Percentiles rank a stretch among this genome's conserved stretches.
Conservation (phyloP, 2,329 filamentous ascomycete species). For the Colletotrichum brevisporum region DNA sequence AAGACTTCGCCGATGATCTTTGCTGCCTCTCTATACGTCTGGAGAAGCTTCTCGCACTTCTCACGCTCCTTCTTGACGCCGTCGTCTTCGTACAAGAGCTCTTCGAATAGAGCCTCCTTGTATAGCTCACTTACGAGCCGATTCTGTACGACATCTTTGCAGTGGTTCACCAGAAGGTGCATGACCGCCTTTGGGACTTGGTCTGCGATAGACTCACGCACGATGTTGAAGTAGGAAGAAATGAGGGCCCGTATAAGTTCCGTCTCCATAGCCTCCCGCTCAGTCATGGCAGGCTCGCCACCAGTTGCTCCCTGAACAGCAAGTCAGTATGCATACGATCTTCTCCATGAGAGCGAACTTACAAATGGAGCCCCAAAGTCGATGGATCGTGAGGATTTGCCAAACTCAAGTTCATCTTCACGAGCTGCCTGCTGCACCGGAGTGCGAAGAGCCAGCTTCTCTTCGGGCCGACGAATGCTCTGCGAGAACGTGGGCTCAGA, state of each 20-base stretch:
- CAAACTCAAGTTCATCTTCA: constrained; percentile 59
- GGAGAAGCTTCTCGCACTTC: constrained; percentile 96
- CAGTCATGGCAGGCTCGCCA: constrained; percentile 89
- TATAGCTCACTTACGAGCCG: constrained; percentile 95
- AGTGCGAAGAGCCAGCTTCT: constrained; percentile 68
- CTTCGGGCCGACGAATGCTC: constrained; percentile 81
- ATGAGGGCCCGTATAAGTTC: constrained; percentile 97
- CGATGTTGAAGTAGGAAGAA: constrained; percentile 99
- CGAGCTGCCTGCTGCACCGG: constrained; percentile 55
- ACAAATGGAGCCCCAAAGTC: constrained; percentile 69
- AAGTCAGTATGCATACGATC: constrained; percentile 42
- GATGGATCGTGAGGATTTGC: constrained; percentile 53
- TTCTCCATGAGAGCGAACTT: constrained; percentile 54
- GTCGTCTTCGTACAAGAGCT: constrained; percentile 97
- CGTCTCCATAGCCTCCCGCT: constrained; percentile 96
- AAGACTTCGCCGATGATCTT: constrained; percentile 98
- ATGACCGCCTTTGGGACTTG: constrained; percentile 99
- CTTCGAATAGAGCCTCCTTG: constrained; percentile 90
- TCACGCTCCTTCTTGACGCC: constrained; percentile 97
- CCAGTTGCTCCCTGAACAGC: constrained; percentile 62
- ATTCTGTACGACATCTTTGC: constrained; percentile 98
- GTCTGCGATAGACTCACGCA: constrained; percentile 97
- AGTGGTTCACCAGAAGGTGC: constrained; percentile 98
- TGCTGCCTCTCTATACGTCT: constrained; percentile 96
- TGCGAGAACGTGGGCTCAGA: constrained; percentile 86